A percentile compares a stretch with the other conserved stretches of the same genome.
Evolutionary conservation across 331 rosid genomes (phyloP).

Genomic region (Rhamnella rubrinervis): DNA sequence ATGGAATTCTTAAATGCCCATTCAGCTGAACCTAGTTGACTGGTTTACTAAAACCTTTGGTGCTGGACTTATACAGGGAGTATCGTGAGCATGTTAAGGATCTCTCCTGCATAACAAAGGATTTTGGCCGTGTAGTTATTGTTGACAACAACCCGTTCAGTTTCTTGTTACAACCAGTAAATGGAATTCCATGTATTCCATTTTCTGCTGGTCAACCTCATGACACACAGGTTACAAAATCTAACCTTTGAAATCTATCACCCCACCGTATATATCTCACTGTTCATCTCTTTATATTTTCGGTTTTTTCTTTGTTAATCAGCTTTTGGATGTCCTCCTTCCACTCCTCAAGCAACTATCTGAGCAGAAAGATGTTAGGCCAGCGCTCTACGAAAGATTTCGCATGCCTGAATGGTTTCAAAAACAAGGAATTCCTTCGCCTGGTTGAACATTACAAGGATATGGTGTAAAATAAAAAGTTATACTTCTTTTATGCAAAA

Average conservation of each 20-base stretch:
- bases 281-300: neutral
- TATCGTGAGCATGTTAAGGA: slow-evolving; percentile 54
- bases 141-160: slow-evolving; percentile 61
- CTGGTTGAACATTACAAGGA: slow-evolving; percentile 16
- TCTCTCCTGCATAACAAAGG: slow-evolving; percentile 43
- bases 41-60: slow-evolving; percentile 3
- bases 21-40: neutral
- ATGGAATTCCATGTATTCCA: slow-evolving; percentile 56
- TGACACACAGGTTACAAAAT: slow-evolving; percentile 40
- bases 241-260: neutral
- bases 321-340: slow-evolving; percentile 58
- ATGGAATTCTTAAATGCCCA: neutral
- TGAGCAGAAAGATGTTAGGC: slow-evolving; percentile 43
- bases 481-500: slow-evolving; percentile 13
- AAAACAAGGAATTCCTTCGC: slow-evolving; percentile 44
- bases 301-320: slow-evolving; percentile 7
- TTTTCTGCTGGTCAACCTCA: slow-evolving; percentile 50
- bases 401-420: slow-evolving; percentile 62
- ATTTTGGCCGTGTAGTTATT: slow-evolving; percentile 41
- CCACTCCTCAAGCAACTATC: slow-evolving; percentile 54
- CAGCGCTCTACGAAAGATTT: slow-evolving; percentile 42
- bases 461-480: neutral
- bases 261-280: neutral
- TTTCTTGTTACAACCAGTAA: slow-evolving; percentile 48
- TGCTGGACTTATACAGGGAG: slow-evolving; percentile 36